Evolutionary conservation across 352 stramenopile genomes (phyloP), one percentile per base, ranked within the genome.

Genomic region (Phytophthora citricola): DNA sequence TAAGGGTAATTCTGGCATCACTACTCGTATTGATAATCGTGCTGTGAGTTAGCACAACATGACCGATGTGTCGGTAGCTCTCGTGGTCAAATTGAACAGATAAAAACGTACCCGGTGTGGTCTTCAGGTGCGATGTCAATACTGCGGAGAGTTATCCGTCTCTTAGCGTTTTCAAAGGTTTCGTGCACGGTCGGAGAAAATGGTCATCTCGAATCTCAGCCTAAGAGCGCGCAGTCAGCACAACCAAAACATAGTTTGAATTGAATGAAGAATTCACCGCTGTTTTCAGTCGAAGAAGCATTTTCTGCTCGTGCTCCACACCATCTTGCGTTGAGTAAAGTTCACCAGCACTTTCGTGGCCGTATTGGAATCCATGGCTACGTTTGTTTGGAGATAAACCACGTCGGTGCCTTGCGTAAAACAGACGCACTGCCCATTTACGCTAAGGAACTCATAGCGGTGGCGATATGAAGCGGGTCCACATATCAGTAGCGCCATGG

Each of bases 391-490:
- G 8, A 71, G 45, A 41, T 83, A 81, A 0, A 80, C 47, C 5
- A 71, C 20, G 27, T 90, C 77, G n/a, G 62, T 36, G 40, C 76
- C 67, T 56, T 66, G 56, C 1, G 70, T 53, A 14, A 83, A 85
- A 11, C 71, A 79, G 5, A 61, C 41, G 36, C 74, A 80, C 6
- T 69, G 60, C 11, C 68, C 63, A 10, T 69, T 71, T 12, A 67
- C 65, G 12, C 71, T 72, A 2, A 87, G 56, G 24, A 93, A 87
- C 29, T 90, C 81, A 58, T 91, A 93, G 47, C 83, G 75, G 29
- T 89, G 73, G 3, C 79, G 85, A 53, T 90, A 93, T 0, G 85
- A 90, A 4, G 82, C 75, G 9, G 81, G 77, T 0, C 81, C 80
- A 31, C 75, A 87, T 41, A 93, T 81, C 2, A 91, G 58, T 5